phyloP scores from a whole-genome alignment of 148 eudicot species.

The Beta vulgaris region DNA sequence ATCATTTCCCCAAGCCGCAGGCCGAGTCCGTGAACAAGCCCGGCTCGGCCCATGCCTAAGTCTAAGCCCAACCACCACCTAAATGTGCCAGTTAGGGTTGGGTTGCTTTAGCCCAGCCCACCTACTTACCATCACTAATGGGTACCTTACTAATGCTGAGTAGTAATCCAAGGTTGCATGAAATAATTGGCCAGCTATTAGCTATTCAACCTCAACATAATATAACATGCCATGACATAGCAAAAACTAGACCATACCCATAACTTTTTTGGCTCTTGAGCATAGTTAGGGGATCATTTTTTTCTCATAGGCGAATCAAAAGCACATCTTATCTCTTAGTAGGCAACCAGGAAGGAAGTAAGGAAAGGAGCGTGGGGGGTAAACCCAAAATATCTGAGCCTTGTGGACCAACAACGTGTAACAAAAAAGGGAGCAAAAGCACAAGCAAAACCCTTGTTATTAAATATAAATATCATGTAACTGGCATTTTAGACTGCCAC shows the following conservation, averaged over 20 bases:
- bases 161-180: neutral
- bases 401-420: slow-evolving; percentile 24
- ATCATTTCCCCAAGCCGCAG: no score
- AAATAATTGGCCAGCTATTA: neutral
- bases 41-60: no score
- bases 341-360: neutral
- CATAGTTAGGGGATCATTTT: neutral
- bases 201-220: neutral
- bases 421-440: slow-evolving; percentile 17
- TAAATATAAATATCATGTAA: neutral
- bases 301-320: neutral
- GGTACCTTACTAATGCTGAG: no score
- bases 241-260: neutral
- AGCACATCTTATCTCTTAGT: neutral
- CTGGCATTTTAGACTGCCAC: slow-evolving; percentile 20
- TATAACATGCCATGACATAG: neutral
- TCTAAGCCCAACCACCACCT: no score
- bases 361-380: neutral
- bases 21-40: no score
- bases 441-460: neutral
- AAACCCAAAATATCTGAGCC: slow-evolving; percentile 24
- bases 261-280: slow-evolving; percentile 2
- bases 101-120: no score
- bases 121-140: no score
- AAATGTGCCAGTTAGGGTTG: no score